These are phyloP conservation scores for Pestalotiopsis sp. DNA, from an alignment of 2,329 filamentous ascomycete genomes.

Conservation along the genomic window DNA sequence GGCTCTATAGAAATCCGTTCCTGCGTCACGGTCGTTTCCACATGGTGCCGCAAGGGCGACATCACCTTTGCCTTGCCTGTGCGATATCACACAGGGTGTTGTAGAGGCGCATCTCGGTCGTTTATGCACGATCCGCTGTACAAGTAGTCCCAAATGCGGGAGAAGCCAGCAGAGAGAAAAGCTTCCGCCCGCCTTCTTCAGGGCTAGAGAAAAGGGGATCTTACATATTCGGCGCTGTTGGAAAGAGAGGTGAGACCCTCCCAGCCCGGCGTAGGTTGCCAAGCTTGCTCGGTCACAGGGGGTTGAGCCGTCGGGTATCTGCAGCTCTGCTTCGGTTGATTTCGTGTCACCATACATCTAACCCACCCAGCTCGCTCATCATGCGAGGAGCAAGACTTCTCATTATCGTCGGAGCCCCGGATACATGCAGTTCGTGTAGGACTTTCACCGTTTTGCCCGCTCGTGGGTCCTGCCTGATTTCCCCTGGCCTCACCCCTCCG, in stretches of 20 bases:
- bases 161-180: background rate
- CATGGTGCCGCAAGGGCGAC: background rate
- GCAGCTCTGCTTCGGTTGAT: constrained; percentile 23
- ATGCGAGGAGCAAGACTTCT: constrained; percentile 24
- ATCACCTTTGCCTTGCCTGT: background rate
- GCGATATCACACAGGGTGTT: background rate
- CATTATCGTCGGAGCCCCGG: constrained; percentile 32
- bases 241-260: background rate
- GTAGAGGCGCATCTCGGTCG: background rate
- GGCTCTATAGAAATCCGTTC: background rate
- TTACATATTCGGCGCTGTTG: background rate
- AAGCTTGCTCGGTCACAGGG: background rate
- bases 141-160: background rate
- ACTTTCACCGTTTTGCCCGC: constrained; percentile 21
- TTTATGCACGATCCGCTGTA: background rate
- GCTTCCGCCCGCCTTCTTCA: background rate
- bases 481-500: background rate
- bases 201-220: background rate
- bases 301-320: constrained; percentile 19
- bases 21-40: background rate
- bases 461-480: background rate
- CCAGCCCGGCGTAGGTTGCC: background rate
- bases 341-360: constrained; percentile 20
- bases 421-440: constrained; percentile 27
- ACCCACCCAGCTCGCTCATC: constrained; percentile 13